Evolutionary conservation across 352 stramenopile species (phyloP).

Genomic region (Pythium oligandrum): DNA sequence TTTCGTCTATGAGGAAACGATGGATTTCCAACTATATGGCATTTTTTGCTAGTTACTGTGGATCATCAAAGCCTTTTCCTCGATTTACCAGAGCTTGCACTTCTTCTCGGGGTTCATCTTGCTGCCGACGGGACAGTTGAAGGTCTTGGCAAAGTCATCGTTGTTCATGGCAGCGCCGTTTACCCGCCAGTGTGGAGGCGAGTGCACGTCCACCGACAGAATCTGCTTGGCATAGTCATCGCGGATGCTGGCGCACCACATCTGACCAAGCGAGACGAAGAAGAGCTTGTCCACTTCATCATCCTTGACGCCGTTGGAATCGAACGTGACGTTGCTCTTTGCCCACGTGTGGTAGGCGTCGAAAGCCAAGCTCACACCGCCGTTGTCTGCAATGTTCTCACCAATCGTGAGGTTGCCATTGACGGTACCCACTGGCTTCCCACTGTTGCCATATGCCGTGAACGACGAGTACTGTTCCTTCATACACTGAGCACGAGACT

Average conservation of each 20-base stretch:
- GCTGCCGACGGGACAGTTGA: conserved; percentile 31
- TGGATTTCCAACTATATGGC: no score
- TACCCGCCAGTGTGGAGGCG: conserved; percentile 40
- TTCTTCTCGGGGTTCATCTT: conserved; percentile 53
- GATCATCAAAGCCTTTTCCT: no score
- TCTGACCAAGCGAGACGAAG: conserved; percentile 61
- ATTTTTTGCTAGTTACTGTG: no score
- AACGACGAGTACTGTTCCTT: conserved; percentile 48
- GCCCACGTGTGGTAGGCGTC: conserved; percentile 40
- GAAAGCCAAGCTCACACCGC: conserved; percentile 47
- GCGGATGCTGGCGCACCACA: conserved; percentile 49
- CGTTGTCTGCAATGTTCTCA: conserved; percentile 79
- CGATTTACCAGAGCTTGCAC: conserved; percentile 38
- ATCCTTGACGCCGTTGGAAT: conserved; percentile 28
- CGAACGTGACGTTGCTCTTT: conserved; percentile 18
- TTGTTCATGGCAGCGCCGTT: conserved; percentile 71
- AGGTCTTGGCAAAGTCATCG: conserved; percentile 39
- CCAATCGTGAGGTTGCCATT: conserved; percentile 59
- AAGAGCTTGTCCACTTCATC: conserved; percentile 46
- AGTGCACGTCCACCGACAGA: conserved; percentile 39
- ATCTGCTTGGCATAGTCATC: conserved; percentile 32
- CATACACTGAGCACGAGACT: conserved; percentile 47
- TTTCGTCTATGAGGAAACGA: no score
- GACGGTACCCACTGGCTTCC: conserved; percentile 32
- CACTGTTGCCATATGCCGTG: conserved; percentile 25